phyloP scores from a whole-genome alignment of 83 land plant genomes.

The Diphasiastrum complanatum region DNA sequence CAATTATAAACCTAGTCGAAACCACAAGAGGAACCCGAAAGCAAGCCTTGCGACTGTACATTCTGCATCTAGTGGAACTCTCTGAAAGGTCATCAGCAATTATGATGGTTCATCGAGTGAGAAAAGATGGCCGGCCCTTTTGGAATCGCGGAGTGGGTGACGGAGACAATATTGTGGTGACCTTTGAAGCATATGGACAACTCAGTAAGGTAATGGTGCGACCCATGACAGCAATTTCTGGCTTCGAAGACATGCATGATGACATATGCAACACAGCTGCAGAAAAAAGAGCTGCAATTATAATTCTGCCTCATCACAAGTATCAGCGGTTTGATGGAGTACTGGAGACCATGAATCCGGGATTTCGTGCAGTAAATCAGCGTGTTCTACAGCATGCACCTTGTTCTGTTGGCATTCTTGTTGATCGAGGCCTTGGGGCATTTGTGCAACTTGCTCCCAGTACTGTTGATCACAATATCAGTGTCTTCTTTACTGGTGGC shows the following conservation, averaged over 20 bases:
- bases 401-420: conserved; percentile 74
- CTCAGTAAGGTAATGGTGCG: conserved; percentile 29
- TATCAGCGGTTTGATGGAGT: conserved; percentile 26
- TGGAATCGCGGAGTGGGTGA: conserved; percentile 23
- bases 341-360: conserved; percentile 38
- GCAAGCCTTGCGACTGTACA: conserved; percentile 29
- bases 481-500: conserved; percentile 71
- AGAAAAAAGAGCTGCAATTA: conserved; percentile 35
- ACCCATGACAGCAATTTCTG: conserved; percentile 23
- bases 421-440: conserved; percentile 63
- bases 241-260: conserved; percentile 29
- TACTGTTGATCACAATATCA: conserved; percentile 29
- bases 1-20: conserved; percentile 46
- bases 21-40: conserved; percentile 24
- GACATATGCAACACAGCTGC: conserved; percentile 17
- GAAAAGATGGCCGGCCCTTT: conserved; percentile 41
- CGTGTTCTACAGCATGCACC: conserved; percentile 55
- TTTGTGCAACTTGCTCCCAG: conserved; percentile 22
- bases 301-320: conserved; percentile 74
- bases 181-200: conserved; percentile 23
- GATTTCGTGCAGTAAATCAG: conserved; percentile 46
- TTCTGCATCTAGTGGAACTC: conserved; percentile 35
- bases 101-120: conserved; percentile 50
- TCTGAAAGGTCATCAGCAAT: conserved; percentile 40
- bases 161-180: conserved; percentile 19